Evolutionary conservation across 1,139 yeast genomes (phyloP), one percentile per base, ranked within the genome.

Genomic region (Magnusiomyces sp.): DNA sequence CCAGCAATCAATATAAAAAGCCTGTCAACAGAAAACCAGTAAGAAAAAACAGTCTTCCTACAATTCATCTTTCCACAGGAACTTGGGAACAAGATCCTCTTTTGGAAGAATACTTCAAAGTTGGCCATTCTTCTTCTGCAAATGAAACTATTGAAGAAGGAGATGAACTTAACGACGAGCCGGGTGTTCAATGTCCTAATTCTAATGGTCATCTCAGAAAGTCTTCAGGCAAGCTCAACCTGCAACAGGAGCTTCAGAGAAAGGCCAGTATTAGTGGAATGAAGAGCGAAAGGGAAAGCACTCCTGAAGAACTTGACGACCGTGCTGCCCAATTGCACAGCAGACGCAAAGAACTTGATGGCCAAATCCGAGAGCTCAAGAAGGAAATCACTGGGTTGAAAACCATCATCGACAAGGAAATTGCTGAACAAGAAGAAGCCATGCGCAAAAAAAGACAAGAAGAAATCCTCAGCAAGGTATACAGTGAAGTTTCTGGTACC

Each of bases 51-150:
- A 43, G 46, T 20, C 23, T 34, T 31, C 46, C 40, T 16, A 34
- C 34, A n/a, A 34, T 31, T n/a, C 46, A 19, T 13, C 19, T 37
- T 9, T 37, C 40, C 19, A 37, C 23, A 11, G 19, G 10, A 17
- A 37, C n/a, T 6, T 43, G 46, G 46, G 46, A 43, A 43, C 20
- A 43, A 6, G 46, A 43, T 20, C 46, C 46, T 11, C 17, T 43
- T 38, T 19, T 43, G 14, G 46, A 43, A 32, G 19, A 43, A 11
- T 43, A 43, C 14, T 43, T 43, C 19, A 14, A 43, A 9, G 20
- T 13, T 9, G 31, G 7, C 16, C 29, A 7, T 7, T 23, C 7
- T 23, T 23, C 7, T 23, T 37, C 20, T 9, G 19, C 40, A 9
- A 20, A 37, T 11, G 19, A 37, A 23, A 23, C 29, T 23, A 23